Base-by-base conservation (phyloP, 2,329 filamentous ascomycete species). In the Colletotrichum musae region DNA sequence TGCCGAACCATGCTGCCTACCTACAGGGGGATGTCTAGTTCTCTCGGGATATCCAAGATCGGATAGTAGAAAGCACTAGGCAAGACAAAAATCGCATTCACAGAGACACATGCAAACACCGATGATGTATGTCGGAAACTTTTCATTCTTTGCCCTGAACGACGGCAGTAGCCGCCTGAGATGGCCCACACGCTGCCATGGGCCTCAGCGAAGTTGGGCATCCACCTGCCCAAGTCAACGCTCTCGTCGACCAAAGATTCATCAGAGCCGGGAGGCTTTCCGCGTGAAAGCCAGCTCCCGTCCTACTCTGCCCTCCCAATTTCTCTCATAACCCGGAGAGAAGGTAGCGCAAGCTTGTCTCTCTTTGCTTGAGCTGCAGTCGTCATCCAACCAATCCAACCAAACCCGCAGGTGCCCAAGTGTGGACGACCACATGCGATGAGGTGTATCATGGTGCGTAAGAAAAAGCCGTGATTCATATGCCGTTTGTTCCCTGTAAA, bases 401-500 rank as follows among this genome's bases (percentile, higher is more conserved):
- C 64, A 68, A 70, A 50, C 62, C 54, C 64, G 58, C 68, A 58
- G 53, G 62, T 53, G 64, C 52, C 58, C 58, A 62, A 50, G 58
- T 70, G 28, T 60, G 47, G 64, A 65, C 57, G 58, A 64, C 64
- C 68, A 58, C 61, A 68, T 70, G 64, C 68, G 58, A 68, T 53
- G 58, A 68, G 68, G 68, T 70, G 68, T 70, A 68, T 70, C 68
- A 63, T 68, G 64, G 68, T 70, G 68, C 64, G 68, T 68, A 70
- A 70, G 58, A 70, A 63, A 68, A 70, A 70, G 63, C 68, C 68
- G 64, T 70, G 64, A 70, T 61, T 70, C 68, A 63, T 70, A 68
- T 70, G 68, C 64, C 68, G 67, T 68, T 60, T 65, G 66, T 70
- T 62, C 64, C 68, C 53, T 68, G 68, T 70, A 70, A 66, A 68